Percentiles rank a stretch among this genome's conserved stretches.
These are phyloP conservation scores for Claviceps arundinis DNA, from an alignment of 2,329 filamentous ascomycete species.

Conservation along the genomic window DNA sequence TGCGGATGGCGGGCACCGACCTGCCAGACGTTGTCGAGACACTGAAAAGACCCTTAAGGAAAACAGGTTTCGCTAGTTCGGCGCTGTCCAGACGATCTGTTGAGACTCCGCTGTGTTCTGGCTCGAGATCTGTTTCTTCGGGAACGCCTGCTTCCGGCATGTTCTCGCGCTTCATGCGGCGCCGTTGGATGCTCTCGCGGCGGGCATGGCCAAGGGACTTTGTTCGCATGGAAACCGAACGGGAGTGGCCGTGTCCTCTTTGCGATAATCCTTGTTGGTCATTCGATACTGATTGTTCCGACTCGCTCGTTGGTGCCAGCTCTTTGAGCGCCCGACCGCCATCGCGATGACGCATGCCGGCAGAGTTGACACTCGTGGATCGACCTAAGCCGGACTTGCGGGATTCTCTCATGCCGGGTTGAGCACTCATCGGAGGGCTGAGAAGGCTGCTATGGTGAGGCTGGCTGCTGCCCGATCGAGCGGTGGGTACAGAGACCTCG, in stretches of 20 bases:
- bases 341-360: slow-evolving; percentile 59
- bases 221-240: slow-evolving; percentile 56
- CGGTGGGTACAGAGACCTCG: slow-evolving; percentile 31
- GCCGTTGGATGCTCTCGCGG: slow-evolving; percentile 81
- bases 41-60: slow-evolving; percentile 90
- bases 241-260: slow-evolving; percentile 38
- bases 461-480: slow-evolving; percentile 47
- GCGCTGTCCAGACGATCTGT: slow-evolving; percentile 51
- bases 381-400: slow-evolving; percentile 59
- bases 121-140: slow-evolving; percentile 79
- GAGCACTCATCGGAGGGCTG: slow-evolving; percentile 52
- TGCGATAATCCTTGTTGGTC: slow-evolving; percentile 38
- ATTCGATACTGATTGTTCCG: slow-evolving; percentile 54
- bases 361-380: slow-evolving; percentile 85
- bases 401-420: slow-evolving; percentile 38
- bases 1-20: slow-evolving; percentile 70
- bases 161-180: slow-evolving; percentile 62
- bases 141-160: slow-evolving; percentile 64
- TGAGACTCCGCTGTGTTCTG: slow-evolving; percentile 47
- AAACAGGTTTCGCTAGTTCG: slow-evolving; percentile 85
- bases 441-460: slow-evolving; percentile 68
- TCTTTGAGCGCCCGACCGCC: slow-evolving; percentile 41
- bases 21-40: slow-evolving; percentile 94
- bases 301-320: slow-evolving; percentile 62
- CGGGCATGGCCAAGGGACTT: slow-evolving; percentile 84